Evolutionary conservation across 768 basidiomycete genomes (phyloP), one percentile per base, ranked within the genome.

Genomic region (Galerina sulciceps): DNA sequence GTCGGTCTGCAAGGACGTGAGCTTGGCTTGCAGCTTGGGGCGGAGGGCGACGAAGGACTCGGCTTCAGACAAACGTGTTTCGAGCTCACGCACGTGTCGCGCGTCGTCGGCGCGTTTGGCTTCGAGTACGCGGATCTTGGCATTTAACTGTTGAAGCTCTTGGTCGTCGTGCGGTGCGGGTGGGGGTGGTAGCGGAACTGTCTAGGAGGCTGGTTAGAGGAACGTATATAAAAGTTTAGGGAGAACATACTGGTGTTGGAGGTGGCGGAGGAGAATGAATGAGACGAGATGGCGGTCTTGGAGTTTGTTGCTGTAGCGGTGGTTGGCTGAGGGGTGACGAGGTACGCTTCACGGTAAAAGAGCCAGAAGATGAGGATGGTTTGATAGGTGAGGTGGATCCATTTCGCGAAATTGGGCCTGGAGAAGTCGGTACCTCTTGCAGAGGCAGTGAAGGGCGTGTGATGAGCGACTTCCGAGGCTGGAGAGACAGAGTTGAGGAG

Each of bases 21-120:
- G 83, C 71, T 96, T 96, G 36, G 90, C 90, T 74, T 94, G 92
- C 34, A 96, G 82, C 73, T 96, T 98, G 0, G 94, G 93, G n/a
- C 90, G 83, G 14, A 94, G 80, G 5, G 91, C 81, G 26, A 91
- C 86, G 64, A 95, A 93, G 13, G 88, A 81, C 68, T 94, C 92
- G 0, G 90, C 91, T 61, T 97, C 96, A 5, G 83, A 79, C 6
- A 93, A 85, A n/a, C 91, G 86, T 1, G 85, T 80, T 69, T 99
- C 94, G 11, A 97, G 85, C 67, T 91, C 89, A 48, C 91, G 88
- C 35, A 98, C 79, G 61, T 87, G 87, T 15, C 92, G 88, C 0
- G 91, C 81, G 68, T 98, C 96, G 53, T 98, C 95, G 1, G 87
- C 82, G 14, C 93, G 89, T 67, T 93, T 90, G 9, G 85, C 85